Conservation (phyloP, 192 early-diverging fungal genomes). For the Umbelopsis sp. region DNA sequence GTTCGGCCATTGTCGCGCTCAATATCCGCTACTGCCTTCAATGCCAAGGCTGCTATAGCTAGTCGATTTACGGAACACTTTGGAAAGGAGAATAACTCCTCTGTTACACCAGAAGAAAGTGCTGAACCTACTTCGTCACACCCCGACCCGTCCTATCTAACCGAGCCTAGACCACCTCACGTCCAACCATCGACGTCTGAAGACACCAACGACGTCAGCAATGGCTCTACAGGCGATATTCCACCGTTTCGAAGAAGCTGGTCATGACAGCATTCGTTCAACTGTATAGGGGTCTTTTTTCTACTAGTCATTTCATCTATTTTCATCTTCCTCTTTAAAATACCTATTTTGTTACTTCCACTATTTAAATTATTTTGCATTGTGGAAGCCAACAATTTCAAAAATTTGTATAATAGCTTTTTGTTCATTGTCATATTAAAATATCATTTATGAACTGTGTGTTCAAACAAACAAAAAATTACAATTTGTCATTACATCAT, state of each 20-base stretch:
- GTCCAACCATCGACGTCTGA: background rate
- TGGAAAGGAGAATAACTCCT: background rate
- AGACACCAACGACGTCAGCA: background rate
- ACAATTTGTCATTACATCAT: too few relatives aligned
- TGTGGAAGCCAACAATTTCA: too few relatives aligned
- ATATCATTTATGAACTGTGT: too few relatives aligned
- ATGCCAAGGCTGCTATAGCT: background rate
- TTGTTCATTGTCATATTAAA: too few relatives aligned
- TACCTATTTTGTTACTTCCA: too few relatives aligned
- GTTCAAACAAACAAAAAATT: too few relatives aligned
- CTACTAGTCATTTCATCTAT: too few relatives aligned
- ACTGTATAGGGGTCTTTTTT: background rate
- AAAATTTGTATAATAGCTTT: too few relatives aligned
- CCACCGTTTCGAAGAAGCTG: conserved; percentile 14
- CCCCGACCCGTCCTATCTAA: background rate
- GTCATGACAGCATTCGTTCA: background rate
- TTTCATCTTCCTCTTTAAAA: too few relatives aligned
- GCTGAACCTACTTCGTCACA: background rate
- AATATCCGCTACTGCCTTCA: background rate
- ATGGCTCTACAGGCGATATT: background rate
- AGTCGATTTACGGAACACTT: conserved; percentile 16
- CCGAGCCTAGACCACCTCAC: background rate
- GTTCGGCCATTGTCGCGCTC: background rate
- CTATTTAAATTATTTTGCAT: too few relatives aligned
- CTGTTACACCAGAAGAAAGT: conserved; percentile 2